Base-by-base conservation (phyloP, 2,329 filamentous ascomycete species). In the Calonectria henricotiae region DNA sequence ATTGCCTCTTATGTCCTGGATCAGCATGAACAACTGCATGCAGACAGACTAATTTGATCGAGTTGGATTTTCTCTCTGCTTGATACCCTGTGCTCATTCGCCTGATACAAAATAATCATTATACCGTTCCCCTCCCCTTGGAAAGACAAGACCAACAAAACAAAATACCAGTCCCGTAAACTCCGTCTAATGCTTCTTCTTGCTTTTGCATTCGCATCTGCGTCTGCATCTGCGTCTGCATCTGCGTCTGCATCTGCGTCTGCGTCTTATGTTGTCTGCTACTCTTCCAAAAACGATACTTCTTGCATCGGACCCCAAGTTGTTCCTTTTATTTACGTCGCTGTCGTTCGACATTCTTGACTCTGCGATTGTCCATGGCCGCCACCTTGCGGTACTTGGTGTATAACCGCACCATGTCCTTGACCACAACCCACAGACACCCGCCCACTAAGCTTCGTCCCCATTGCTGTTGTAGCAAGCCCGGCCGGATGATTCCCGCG, bases 381-480 rank as follows among this genome's bases (percentile, higher is more conserved):
- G 88, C 85, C 13, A 89, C 90, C 71, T 86, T 86, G 71, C 89
- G 85, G 79, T 90, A 91, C 82, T 92, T 92, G 73, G 87, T 86
- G 77, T 91, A 93, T 27, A 93, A 81, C 68, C 85, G 83, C 62
- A 92, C 83, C 3, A 85, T 85, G 75, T 93, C 91, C 81, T 96
- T 96, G 63, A 98, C 82, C 11, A 98, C 91, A 17, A 98, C 91
- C 77, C 96, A 98, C 23, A 97, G 83, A 79, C 94, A 96, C 0
- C 96, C 96, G 1, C 96, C 96, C 1, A 96, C 88, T 3, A 99
- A 86, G 77, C 94, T 98, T 67, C 96, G 88, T 1, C 95, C 96
- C 94, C 96, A 98, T 69, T 92, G 90, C 75, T 93, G 90, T 78
- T 96, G 93, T 37, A 99, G 81, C 30, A 98, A 85, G 0, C 93